Evolutionary conservation across 129 eudicot species (phyloP).

Genomic region (Solidago caesia): DNA sequence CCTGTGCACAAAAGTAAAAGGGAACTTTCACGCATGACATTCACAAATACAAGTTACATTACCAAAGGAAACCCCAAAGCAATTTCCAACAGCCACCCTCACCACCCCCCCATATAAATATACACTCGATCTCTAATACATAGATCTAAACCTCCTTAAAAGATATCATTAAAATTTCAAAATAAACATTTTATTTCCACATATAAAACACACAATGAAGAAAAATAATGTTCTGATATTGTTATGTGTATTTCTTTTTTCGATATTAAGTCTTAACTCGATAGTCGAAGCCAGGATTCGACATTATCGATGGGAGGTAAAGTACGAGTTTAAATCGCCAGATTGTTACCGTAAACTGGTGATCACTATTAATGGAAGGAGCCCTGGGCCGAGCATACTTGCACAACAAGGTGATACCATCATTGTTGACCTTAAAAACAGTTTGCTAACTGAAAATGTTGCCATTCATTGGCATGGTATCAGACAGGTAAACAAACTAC

Average conservation of each 20-base stretch:
- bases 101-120: not conserved
- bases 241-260: constrained; percentile 25
- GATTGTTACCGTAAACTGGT: constrained; percentile 66
- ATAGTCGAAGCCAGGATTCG: constrained; percentile 52
- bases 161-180: not conserved
- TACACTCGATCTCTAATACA: not conserved
- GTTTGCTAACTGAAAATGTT: constrained; percentile 71
- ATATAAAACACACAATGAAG: not conserved
- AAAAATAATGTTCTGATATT: not conserved
- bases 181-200: constrained; percentile 7
- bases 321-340: constrained; percentile 70
- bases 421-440: constrained; percentile 69
- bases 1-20: constrained; percentile 1
- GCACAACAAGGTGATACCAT: constrained; percentile 72
- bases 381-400: constrained; percentile 72
- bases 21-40: constrained; percentile 15
- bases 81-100: constrained; percentile 6
- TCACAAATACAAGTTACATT: not conserved
- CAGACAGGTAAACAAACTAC: constrained; percentile 54
- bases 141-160: constrained; percentile 2
- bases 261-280: constrained; percentile 21
- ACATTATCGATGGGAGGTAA: constrained; percentile 72
- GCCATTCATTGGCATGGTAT: constrained; percentile 97
- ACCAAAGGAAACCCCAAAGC: constrained; percentile 21
- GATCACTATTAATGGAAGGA: constrained; percentile 63